Base-by-base conservation (phyloP, 441 rosid species). In the Adansonia rubrostipa region DNA sequence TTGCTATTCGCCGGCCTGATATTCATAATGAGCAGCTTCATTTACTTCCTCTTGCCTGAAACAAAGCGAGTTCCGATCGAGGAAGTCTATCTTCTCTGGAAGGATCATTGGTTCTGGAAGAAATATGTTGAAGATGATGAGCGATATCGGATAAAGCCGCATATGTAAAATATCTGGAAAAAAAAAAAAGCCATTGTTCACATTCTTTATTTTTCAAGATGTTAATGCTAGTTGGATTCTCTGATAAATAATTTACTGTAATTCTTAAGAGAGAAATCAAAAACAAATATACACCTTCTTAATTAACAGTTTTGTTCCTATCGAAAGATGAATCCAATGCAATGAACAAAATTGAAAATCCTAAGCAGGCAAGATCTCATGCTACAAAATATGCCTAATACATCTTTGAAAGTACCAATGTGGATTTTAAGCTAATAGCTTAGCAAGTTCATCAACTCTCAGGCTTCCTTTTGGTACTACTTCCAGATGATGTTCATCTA, bases 51-150 rank as follows among this genome's bases (percentile, higher is more conserved):
- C 79, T 82, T 93, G 85, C 99, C 98, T 0, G 99, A 95, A 82
- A 93, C 97, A 0, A 91, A 93, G 84, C 92, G 91, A 80, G 96
- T 95, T 70, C 95, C 98, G 0, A 92, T 95, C 1, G 99, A 95
- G 83, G 97, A 92, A 82, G 84, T 92, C 54, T 85, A 93, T 84
- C 92, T 92, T 71, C 87, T 91, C 19, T 95, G 90, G 90, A 82
- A 89, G 82, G 83, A 72, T 9, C 98, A 95, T 65, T 88, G 96
- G 95, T 87, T 92, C 84, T 93, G 99, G 98, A 87, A 89, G 86
- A 88, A 17, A n/a, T 82, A 86, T 62, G 91, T 90, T 1, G 71
- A 80, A 74, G 75, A 73, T 14, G 65, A 44, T 24, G 64, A 74
- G 42, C 48, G 61, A 15, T 42, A 47, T 1, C 10, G 17, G 40